Evolutionary conservation across 2,329 filamentous ascomycete genomes (phyloP).

Genomic region (Purpureocillium lavendulum): DNA sequence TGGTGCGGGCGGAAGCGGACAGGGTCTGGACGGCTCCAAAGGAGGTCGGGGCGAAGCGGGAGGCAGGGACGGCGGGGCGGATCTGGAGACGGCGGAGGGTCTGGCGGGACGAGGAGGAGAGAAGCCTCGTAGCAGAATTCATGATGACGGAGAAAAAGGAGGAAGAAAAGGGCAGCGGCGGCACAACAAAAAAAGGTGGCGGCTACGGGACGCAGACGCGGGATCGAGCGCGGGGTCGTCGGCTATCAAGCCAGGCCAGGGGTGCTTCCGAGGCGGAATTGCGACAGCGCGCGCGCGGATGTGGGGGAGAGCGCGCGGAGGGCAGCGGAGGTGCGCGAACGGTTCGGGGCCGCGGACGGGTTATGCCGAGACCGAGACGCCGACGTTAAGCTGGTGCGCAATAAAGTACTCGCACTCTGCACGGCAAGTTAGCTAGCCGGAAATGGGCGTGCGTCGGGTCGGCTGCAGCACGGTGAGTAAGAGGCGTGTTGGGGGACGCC

Average conservation of each 20-base stretch:
- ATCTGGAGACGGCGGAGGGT: constrained; percentile 19
- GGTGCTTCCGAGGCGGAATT: constrained; percentile 1
- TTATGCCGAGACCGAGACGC: constrained; percentile 2
- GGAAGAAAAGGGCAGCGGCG: background rate
- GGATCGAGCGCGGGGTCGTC: constrained; percentile 3
- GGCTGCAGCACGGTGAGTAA: too few relatives aligned
- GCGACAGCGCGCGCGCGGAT: background rate
- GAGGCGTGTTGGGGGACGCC: too few relatives aligned
- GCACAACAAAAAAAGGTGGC: background rate
- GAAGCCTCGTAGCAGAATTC: constrained; percentile 20
- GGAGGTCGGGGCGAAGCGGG: constrained; percentile 41
- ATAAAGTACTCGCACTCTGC: too few relatives aligned
- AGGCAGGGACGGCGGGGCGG: constrained; percentile 20
- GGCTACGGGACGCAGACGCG: background rate
- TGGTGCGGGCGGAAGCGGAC: constrained; percentile 61
- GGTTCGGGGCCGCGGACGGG: background rate
- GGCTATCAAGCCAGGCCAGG: background rate
- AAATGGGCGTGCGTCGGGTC: too few relatives aligned
- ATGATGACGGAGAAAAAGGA: constrained; percentile 10
- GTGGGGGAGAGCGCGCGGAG: background rate
- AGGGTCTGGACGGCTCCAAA: constrained; percentile 28
- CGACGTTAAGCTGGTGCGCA: background rate
- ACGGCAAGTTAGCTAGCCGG: too few relatives aligned
- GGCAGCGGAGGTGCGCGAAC: background rate
- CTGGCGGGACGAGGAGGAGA: constrained; percentile 18